phyloP scores from a whole-genome alignment of 2,329 filamentous ascomycete genomes.

The Penicillium sp. region DNA sequence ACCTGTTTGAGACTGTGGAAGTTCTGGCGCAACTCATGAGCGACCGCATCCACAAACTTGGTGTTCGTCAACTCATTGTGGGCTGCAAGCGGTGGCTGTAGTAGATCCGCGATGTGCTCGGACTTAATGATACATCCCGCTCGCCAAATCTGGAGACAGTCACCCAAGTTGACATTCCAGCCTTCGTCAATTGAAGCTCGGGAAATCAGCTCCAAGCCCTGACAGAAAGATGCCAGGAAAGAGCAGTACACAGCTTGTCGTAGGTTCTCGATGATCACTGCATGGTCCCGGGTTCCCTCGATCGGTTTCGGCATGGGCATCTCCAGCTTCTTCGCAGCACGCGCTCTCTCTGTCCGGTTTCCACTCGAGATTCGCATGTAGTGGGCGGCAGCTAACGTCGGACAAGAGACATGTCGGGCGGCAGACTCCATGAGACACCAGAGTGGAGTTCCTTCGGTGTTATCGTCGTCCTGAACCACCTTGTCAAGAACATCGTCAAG shows the following conservation, averaged over 20 bases:
- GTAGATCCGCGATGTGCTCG: constrained; percentile 61
- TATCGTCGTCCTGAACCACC: constrained; percentile 67
- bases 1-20: constrained; percentile 56
- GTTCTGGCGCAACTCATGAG: constrained; percentile 52
- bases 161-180: constrained; percentile 52
- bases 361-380: constrained; percentile 63
- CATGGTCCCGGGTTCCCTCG: constrained; percentile 32
- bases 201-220: constrained; percentile 65
- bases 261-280: constrained; percentile 56
- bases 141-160: constrained; percentile 59
- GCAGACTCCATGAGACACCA: constrained; percentile 65
- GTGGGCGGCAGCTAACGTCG: constrained; percentile 63
- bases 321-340: constrained; percentile 50
- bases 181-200: constrained; percentile 56
- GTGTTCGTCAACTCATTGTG: constrained; percentile 35
- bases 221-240: constrained; percentile 62
- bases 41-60: constrained; percentile 48
- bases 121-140: constrained; percentile 70
- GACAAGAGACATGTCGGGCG: constrained; percentile 60
- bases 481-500: constrained; percentile 65
- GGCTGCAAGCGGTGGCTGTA: constrained; percentile 40
- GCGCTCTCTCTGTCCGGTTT: constrained; percentile 56
- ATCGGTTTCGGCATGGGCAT: constrained; percentile 41
- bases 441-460: constrained; percentile 64
- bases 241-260: constrained; percentile 61